Conservation (phyloP, 2,329 filamentous ascomycete genomes). For the Elsinoe fawcettii region DNA sequence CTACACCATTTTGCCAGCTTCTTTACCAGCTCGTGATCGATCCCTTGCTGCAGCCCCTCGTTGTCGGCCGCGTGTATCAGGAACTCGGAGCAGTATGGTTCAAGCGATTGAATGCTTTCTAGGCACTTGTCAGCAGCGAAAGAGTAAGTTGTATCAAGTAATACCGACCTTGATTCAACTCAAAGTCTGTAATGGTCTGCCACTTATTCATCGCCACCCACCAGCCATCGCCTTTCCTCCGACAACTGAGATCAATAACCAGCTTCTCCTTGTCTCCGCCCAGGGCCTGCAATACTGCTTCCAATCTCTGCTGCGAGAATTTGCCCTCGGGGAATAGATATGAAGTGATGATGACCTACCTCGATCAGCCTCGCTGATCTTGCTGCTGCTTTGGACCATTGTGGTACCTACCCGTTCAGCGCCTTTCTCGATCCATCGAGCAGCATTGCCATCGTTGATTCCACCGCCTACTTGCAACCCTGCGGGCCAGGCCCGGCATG, state of each 20-base stretch:
- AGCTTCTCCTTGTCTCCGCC: conserved; percentile 69
- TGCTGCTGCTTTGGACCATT: not conserved
- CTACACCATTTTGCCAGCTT: conserved; percentile 75
- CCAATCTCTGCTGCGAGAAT: conserved; percentile 70
- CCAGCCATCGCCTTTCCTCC: conserved; percentile 69
- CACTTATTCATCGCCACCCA: conserved; percentile 99
- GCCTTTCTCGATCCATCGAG: conserved; percentile 75
- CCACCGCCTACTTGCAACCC: conserved; percentile 90
- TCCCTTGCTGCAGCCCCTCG: conserved; percentile 83
- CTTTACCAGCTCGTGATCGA: conserved; percentile 76
- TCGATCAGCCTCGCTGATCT: conserved; percentile 15
- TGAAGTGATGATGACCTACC: conserved; percentile 92
- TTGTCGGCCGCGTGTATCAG: conserved; percentile 96
- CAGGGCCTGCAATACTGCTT: conserved; percentile 64
- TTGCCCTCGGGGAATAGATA: conserved; percentile 79
- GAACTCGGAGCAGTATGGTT: conserved; percentile 93
- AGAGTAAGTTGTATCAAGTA: not conserved
- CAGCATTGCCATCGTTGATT: conserved; percentile 77
- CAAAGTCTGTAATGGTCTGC: conserved; percentile 96
- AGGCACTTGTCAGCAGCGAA: conserved; percentile 15
- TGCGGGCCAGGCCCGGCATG: conserved; percentile 68
- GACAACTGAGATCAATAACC: conserved; percentile 91
- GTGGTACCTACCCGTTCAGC: conserved; percentile 68
- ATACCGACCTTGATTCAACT: conserved; percentile 70
- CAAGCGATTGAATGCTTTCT: conserved; percentile 74